Evolutionary conservation across 148 eudicot species (phyloP).

Genomic region (Pouteria glomerata): DNA sequence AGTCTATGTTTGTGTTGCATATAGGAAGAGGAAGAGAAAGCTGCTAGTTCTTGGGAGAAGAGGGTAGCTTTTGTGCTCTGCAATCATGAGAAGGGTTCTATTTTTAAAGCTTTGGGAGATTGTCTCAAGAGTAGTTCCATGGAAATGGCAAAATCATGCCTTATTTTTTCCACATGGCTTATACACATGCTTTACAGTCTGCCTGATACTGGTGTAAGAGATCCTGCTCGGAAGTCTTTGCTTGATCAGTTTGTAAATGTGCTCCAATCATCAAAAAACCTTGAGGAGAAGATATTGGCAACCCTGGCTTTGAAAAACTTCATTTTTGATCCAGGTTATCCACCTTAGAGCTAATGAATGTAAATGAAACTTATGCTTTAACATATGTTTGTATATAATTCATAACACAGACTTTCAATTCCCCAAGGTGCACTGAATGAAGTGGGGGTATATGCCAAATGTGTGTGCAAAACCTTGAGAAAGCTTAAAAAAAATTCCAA

Average conservation of each 20-base stretch:
- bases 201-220: slow-evolving; percentile 52
- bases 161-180: slow-evolving; percentile 44
- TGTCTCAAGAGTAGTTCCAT: slow-evolving; percentile 41
- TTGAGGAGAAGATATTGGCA: slow-evolving; percentile 50
- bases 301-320: slow-evolving; percentile 46
- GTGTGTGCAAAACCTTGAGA: slow-evolving; percentile 35
- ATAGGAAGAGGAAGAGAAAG: slow-evolving; percentile 52
- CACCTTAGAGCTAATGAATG: background rate
- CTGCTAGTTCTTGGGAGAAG: slow-evolving; percentile 43
- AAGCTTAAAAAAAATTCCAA: slow-evolving; percentile 34
- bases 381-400: background rate
- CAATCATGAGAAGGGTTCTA: slow-evolving; percentile 45
- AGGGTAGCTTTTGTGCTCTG: slow-evolving; percentile 47
- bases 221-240: slow-evolving; percentile 35
- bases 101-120: slow-evolving; percentile 45
- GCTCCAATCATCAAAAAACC: slow-evolving; percentile 43
- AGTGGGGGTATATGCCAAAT: slow-evolving; percentile 39
- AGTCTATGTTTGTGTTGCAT: background rate
- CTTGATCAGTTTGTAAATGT: slow-evolving; percentile 44
- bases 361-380: background rate
- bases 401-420: background rate
- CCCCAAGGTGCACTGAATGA: slow-evolving; percentile 38
- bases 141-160: slow-evolving; percentile 42
- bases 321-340: slow-evolving; percentile 36
- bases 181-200: slow-evolving; percentile 36